Percentiles rank a stretch among this genome's conserved stretches.
These are phyloP conservation scores for Scheffersomyces titani DNA, from an alignment of 1,139 yeast genomes.

Conservation along the genomic window DNA sequence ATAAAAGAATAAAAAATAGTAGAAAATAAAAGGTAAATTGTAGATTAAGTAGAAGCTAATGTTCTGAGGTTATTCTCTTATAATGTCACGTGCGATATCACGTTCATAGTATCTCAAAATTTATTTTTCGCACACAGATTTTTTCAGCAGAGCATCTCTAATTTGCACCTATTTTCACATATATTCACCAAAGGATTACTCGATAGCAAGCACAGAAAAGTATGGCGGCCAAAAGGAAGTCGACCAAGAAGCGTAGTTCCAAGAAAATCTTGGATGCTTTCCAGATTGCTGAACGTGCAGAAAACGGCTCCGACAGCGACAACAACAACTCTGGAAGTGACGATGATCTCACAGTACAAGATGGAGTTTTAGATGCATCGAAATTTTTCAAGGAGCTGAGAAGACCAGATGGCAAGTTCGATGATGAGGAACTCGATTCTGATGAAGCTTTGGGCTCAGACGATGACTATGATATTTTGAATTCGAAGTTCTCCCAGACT, in stretches of 20 bases:
- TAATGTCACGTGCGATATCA: not conserved
- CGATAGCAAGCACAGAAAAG: not conserved
- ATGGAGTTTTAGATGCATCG: slow-evolving; percentile 48
- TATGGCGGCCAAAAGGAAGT: slow-evolving; percentile 20
- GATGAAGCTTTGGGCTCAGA: slow-evolving; percentile 79
- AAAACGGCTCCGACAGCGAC: slow-evolving; percentile 16
- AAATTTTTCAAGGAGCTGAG: slow-evolving; percentile 24
- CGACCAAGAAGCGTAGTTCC: slow-evolving; percentile 31
- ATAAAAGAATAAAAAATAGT: not conserved
- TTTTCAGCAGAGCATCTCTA: not conserved
- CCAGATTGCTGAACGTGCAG: slow-evolving; percentile 48
- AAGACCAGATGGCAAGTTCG: slow-evolving; percentile 32
- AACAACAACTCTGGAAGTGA: slow-evolving; percentile 13
- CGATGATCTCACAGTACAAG: slow-evolving; percentile 28
- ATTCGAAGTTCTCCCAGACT: slow-evolving; percentile 68
- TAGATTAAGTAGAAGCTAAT: not conserved
- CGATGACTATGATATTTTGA: slow-evolving; percentile 68
- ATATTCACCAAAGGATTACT: not conserved
- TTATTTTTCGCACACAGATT: not conserved
- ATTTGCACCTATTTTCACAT: not conserved
- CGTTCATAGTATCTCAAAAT: not conserved
- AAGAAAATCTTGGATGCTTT: slow-evolving; percentile 47
- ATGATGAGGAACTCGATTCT: slow-evolving; percentile 73
- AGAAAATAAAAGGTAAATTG: not conserved
- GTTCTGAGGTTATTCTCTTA: not conserved